A percentile compares a stretch with the other conserved stretches of the same genome.
These are phyloP conservation scores for Pontederia crassipes DNA, from an alignment of 176 grass and related monocot genomes.

Conservation along the genomic window DNA sequence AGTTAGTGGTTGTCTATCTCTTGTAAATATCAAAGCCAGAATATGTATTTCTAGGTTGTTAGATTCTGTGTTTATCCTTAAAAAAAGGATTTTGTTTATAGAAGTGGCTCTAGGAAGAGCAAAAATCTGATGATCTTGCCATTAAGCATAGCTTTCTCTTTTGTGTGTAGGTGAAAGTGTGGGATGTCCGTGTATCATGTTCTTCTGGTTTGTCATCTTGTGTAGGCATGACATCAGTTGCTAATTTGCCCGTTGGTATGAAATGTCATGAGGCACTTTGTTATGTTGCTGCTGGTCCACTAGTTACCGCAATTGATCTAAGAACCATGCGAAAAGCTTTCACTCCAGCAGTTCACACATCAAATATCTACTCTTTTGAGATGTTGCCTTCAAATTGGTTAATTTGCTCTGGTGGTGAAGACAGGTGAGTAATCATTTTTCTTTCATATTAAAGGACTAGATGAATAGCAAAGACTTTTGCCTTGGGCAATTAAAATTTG, in stretches of 20 bases:
- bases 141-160: slow-evolving; percentile 8
- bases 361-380: slow-evolving; percentile 62
- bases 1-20: too few relatives aligned
- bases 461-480: background rate
- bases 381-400: slow-evolving; percentile 77
- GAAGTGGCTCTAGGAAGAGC: too few relatives aligned
- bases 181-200: slow-evolving; percentile 48
- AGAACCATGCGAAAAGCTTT: slow-evolving; percentile 79
- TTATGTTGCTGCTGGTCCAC: slow-evolving; percentile 53
- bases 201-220: slow-evolving; percentile 61
- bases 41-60: too few relatives aligned
- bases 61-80: too few relatives aligned
- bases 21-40: too few relatives aligned
- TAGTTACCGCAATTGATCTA: slow-evolving; percentile 57
- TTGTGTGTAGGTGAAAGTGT: slow-evolving; percentile 59
- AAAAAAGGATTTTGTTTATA: too few relatives aligned
- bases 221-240: slow-evolving; percentile 50
- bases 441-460: too few relatives aligned
- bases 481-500: background rate
- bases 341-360: slow-evolving; percentile 29
- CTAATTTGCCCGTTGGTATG: slow-evolving; percentile 40
- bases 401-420: slow-evolving; percentile 54
- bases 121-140: background rate
- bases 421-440: slow-evolving; percentile 49
- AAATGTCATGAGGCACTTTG: slow-evolving; percentile 60